Evolutionary conservation across 441 rosid species (phyloP).

Genomic region (Syzygium syzygioides): DNA sequence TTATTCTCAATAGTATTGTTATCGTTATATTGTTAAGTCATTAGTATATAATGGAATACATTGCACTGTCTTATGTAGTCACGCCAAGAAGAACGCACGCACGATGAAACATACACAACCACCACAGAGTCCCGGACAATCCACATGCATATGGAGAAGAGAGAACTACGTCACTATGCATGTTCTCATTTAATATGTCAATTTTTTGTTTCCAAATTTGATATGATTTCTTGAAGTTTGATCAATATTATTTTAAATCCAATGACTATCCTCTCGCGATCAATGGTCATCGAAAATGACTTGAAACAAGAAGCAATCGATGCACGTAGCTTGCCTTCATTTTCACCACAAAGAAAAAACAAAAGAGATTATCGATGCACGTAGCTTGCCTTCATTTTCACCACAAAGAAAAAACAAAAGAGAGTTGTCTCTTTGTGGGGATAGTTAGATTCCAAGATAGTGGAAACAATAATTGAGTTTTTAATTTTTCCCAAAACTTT

Average conservation of each 20-base stretch:
- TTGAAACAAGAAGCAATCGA: background rate
- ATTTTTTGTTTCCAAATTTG: background rate
- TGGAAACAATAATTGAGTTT: background rate
- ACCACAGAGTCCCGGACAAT: background rate
- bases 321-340: background rate
- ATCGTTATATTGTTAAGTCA: background rate
- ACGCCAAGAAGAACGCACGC: background rate
- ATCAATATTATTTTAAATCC: background rate
- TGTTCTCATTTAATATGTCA: background rate
- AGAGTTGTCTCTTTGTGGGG: background rate
- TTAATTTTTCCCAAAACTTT: background rate
- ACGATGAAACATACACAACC: background rate
- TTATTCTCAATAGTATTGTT: background rate
- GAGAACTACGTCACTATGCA: background rate
- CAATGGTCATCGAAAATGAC: background rate
- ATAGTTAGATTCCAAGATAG: background rate
- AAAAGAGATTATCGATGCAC: background rate
- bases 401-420: too few species aligned
- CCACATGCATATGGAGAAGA: background rate
- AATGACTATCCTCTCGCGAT: background rate
- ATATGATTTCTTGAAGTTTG: background rate
- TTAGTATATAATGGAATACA: background rate
- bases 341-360: background rate
- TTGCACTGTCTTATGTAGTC: background rate
- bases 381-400: background rate